These are phyloP conservation scores for Tephrocybe sp. DNA, from an alignment of 768 basidiomycete genomes.

Conservation along the genomic window DNA sequence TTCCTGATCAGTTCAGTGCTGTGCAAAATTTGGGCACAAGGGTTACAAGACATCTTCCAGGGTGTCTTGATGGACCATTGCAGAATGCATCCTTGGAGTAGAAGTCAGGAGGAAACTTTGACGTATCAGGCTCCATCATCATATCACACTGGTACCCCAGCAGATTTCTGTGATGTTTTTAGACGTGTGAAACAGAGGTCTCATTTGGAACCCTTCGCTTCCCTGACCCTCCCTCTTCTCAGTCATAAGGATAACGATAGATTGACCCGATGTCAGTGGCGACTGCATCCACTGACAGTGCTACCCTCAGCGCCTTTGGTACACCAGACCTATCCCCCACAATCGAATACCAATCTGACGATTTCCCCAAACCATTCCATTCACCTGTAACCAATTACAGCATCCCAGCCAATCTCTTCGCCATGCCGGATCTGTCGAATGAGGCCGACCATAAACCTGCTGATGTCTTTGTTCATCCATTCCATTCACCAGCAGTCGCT, in stretches of 20 bases:
- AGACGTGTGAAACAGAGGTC: conserved; percentile 18
- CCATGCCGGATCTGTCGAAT: conserved; percentile 18
- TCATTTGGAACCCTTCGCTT: conserved; percentile 12
- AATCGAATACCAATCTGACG: conserved; percentile 5
- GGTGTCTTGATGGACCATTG: too few relatives aligned
- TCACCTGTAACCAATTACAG: conserved; percentile 18
- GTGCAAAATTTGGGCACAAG: too few relatives aligned
- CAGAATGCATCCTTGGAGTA: too few relatives aligned
- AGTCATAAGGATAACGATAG: background rate
- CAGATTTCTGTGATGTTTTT: conserved; percentile 7
- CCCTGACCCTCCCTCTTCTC: background rate
- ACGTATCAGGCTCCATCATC: background rate
- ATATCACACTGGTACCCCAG: background rate
- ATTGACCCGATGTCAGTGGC: conserved; percentile 3
- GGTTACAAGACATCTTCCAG: too few relatives aligned
- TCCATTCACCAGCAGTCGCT: conserved; percentile 38
- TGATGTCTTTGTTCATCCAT: conserved; percentile 34
- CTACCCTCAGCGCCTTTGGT: background rate
- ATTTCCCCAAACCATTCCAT: conserved; percentile 5
- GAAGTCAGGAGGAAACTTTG: background rate
- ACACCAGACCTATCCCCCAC: conserved; percentile 5
- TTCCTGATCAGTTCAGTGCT: background rate
- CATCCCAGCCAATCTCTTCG: conserved; percentile 29
- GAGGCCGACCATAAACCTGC: conserved; percentile 10
- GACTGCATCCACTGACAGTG: background rate